These are phyloP conservation scores for Epichloe uncinata DNA, from an alignment of 2,329 filamentous ascomycete species.

Conservation along the genomic window DNA sequence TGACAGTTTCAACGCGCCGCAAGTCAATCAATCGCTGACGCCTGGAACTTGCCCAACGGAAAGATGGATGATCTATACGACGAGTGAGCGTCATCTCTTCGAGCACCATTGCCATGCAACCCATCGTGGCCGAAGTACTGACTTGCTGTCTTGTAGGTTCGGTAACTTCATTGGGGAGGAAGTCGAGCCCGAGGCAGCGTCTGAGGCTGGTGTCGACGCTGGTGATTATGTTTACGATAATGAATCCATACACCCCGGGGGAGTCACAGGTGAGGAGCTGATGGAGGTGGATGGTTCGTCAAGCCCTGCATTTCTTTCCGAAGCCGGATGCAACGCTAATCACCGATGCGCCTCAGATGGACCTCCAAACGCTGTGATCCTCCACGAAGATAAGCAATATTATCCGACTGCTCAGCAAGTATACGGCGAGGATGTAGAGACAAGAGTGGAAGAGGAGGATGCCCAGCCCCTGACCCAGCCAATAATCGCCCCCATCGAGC, in stretches of 20 bases:
- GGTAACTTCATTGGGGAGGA: constrained; percentile 97
- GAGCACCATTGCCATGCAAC: neutral
- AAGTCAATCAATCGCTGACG: constrained; percentile 10
- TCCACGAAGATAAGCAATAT: constrained; percentile 99
- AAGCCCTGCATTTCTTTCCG: neutral
- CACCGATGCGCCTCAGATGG: constrained; percentile 39
- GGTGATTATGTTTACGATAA: constrained; percentile 75
- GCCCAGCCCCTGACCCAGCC: constrained; percentile 84
- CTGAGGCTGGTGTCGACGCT: constrained; percentile 59
- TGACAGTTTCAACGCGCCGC: constrained; percentile 7
- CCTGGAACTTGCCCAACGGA: constrained; percentile 8
- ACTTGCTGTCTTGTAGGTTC: constrained; percentile 45
- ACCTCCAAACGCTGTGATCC: constrained; percentile 89
- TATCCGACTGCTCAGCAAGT: constrained; percentile 96
- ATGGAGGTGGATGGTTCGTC: constrained; percentile 79
- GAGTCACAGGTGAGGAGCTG: constrained; percentile 57
- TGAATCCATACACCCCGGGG: constrained; percentile 52
- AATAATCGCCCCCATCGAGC: constrained; percentile 82
- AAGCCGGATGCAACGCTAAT: neutral
- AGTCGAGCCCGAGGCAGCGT: constrained; percentile 71
- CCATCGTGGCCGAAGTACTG: neutral
- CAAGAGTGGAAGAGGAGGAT: constrained; percentile 92
- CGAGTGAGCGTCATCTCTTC: constrained; percentile 44
- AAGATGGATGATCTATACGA: constrained; percentile 93
- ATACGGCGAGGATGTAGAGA: constrained; percentile 89